These are phyloP conservation scores for Gossypium davidsonii DNA, from an alignment of 441 rosid genomes.

Conservation along the genomic window DNA sequence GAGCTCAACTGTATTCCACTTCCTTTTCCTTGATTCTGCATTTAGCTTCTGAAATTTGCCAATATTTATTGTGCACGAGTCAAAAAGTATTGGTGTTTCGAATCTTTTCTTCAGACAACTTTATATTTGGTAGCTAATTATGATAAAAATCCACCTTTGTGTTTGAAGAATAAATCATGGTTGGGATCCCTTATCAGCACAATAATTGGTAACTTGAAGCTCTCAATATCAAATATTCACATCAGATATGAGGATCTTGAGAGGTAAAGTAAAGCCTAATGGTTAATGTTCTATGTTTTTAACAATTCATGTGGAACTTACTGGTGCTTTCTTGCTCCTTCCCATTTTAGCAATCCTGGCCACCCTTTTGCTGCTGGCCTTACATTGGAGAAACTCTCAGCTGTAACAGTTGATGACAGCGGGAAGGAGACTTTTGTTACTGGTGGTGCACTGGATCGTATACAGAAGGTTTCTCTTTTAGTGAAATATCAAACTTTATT, in stretches of 20 bases:
- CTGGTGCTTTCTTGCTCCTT: background rate
- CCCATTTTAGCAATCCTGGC: conserved; percentile 69
- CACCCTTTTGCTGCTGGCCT: conserved; percentile 91
- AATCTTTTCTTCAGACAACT: conserved; percentile 5
- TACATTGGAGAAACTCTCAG: conserved; percentile 86
- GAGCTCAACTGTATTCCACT: background rate
- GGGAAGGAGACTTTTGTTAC: conserved; percentile 91
- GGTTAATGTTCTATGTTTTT: conserved; percentile 17
- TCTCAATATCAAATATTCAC: conserved; percentile 95
- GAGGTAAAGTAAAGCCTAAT: conserved; percentile 41
- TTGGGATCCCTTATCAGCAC: conserved; percentile 92
- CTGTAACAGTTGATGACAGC: conserved; percentile 83
- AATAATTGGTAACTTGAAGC: conserved; percentile 92
- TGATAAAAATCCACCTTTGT: conserved; percentile 17
- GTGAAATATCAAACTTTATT: background rate
- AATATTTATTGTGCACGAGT: background rate
- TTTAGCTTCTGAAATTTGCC: conserved; percentile 3
- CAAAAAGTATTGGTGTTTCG: background rate
- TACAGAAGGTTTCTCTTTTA: conserved; percentile 60
- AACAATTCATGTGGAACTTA: background rate
- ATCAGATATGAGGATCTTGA: conserved; percentile 97
- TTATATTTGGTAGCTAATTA: conserved; percentile 1
- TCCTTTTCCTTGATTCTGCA: background rate
- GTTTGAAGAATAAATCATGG: conserved; percentile 87
- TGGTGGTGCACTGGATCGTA: conserved; percentile 65